A percentile compares a stretch with the other conserved stretches of the same genome.
phyloP scores from a whole-genome alignment of 2,329 filamentous ascomycete species.

The Hypoxylon sp. region DNA sequence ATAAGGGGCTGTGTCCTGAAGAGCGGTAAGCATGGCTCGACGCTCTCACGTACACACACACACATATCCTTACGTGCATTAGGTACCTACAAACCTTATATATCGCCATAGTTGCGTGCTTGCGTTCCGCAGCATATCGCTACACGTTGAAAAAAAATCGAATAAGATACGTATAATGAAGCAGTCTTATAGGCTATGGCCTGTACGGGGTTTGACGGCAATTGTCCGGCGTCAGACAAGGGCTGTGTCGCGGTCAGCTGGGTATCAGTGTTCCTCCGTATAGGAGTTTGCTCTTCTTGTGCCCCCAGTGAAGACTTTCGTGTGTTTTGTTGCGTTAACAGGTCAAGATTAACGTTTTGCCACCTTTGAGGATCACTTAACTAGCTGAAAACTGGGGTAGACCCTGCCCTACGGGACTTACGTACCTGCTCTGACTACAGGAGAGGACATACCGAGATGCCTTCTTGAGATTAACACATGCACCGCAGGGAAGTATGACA shows the following conservation, averaged over 20 bases:
- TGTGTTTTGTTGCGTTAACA: background rate
- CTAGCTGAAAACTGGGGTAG: constrained; percentile 1
- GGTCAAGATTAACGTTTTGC: background rate
- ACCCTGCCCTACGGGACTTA: background rate
- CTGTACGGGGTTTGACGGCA: background rate
- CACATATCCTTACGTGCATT: background rate
- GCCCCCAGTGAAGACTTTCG: background rate
- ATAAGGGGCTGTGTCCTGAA: background rate
- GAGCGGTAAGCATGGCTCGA: background rate
- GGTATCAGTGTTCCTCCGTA: background rate
- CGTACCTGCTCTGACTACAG: background rate
- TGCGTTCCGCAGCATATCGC: background rate
- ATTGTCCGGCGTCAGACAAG: background rate
- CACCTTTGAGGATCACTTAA: background rate
- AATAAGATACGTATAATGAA: background rate
- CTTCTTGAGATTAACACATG: background rate
- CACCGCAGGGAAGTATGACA: background rate
- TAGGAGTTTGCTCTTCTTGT: background rate
- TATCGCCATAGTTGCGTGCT: background rate
- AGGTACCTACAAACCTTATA: background rate
- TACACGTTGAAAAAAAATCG: background rate
- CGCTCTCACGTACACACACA: background rate
- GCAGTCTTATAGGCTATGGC: background rate
- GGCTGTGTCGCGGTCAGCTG: background rate
- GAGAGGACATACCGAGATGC: background rate